Evolutionary conservation across 192 early-diverging fungal species (phyloP), one percentile per base, ranked within the genome.

Genomic region (Podila clonocystis): DNA sequence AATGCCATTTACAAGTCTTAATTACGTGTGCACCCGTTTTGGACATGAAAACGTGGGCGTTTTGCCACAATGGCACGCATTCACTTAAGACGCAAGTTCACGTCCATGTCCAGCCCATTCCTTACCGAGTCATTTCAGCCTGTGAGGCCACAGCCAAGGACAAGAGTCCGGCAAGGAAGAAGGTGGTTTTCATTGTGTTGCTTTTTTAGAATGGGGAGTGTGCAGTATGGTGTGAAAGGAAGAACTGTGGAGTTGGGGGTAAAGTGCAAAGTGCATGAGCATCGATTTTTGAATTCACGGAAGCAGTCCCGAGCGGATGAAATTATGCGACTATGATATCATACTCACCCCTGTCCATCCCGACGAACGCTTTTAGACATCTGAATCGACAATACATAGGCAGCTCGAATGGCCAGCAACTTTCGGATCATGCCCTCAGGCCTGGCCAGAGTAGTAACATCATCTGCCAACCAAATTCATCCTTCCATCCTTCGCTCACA

Each of bases 111-210:
- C 22, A 55, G 7, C 17, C 12, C 24, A 26, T 19, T 30, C 33
- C 8, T 61, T 80, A 79, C 76, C 70, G 70, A 65, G 63, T 68
- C 50, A 79, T 63, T 50, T 61, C 77, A 15, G 77, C 77, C 66
- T 80, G 70, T 5, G 77, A 72, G 57, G 71, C 62, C 22, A 65
- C 29, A 12, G 70, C 70, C 71, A 73, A 45, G 71, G 77, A 80
- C 70, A 80, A 73, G 52, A 80, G 77, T 68, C 71, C 77, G 29
- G 57, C 71, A 50, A 80, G 22, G 31, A 65, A 41, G 52, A 80
- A 57, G 9, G 77, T 60, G 50, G 62, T 67, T 55, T 79, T 79
- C 76, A 79, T 79, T 38, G 33, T 38, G 22, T 19, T 22, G 38
- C 6, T 36, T 30, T 63, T 30, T 24, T 63, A n/a, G 38, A 33